A percentile compares a stretch with the other conserved stretches of the same genome.
These are phyloP conservation scores for Calonectria crousiana DNA, from an alignment of 2,329 filamentous ascomycete species.

Conservation along the genomic window DNA sequence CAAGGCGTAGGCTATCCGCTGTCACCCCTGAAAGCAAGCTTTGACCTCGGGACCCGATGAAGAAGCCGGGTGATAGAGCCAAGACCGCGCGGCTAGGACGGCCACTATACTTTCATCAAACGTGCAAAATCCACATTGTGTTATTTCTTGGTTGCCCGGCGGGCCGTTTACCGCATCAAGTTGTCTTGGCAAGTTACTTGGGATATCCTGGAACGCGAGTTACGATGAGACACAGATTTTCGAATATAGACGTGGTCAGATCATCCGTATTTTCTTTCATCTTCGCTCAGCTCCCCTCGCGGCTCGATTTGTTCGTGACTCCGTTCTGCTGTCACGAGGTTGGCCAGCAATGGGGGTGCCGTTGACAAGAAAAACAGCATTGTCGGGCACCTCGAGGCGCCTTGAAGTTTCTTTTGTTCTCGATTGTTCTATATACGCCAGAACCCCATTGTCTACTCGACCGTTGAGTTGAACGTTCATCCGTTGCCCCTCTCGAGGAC, in stretches of 20 bases:
- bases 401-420: background rate
- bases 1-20: conserved; percentile 11
- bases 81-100: conserved; percentile 19
- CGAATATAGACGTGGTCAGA: background rate
- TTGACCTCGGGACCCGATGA: conserved; percentile 9
- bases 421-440: background rate
- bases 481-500: background rate
- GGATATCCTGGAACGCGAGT: background rate
- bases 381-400: background rate
- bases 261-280: background rate
- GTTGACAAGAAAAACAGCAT: background rate
- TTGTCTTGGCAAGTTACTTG: background rate
- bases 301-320: background rate
- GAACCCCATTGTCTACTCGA: background rate
- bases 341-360: background rate
- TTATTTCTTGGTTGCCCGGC: conserved; percentile 2
- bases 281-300: background rate
- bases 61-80: background rate
- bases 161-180: background rate
- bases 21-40: conserved; percentile 14
- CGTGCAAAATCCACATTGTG: conserved; percentile 11
- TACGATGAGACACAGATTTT: background rate
- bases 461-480: background rate
- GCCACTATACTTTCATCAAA: conserved; percentile 1
- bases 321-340: background rate